Base-by-base conservation (phyloP, 2,329 filamentous ascomycete species). In the Cladorrhinum sp. region DNA sequence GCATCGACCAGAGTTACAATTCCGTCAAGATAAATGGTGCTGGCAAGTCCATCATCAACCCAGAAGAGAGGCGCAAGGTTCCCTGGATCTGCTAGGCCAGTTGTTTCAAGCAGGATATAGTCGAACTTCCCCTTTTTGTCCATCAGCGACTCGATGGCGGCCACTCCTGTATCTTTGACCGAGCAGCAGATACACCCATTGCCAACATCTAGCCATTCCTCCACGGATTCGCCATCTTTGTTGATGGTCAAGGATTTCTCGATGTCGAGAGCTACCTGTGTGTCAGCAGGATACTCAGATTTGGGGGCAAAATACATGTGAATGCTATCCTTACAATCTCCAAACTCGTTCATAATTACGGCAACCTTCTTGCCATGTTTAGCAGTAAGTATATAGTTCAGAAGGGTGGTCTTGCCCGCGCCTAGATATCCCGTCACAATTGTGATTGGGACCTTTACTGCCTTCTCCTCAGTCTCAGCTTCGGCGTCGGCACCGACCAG, bases 161-260 rank as follows among this genome's bases (percentile, higher is more conserved):
- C 91, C 38, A 99, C 93, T 12, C 95, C 95, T 0, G 89, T 87
- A 73, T 99, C 95, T 77, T 97, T 99, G 69, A 98, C 93, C 2
- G 92, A 96, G 77, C 95, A 99, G 77, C 95, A 99, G 66, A 99
- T 92, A 73, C 95, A 99, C 64, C 95, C 95, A 68, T 99, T 99
- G 56, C 91, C 92, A 57, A 99, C 86, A 64, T 97, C 93, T 25
- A 99, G 85, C 91, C 96, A 99, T 79, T 96, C 92, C 71, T 95
- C 89, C 6, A 93, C 90, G 70, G 92, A 84, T 70, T 93, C 85
- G 41, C 87, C 90, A 61, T 88, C 89, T 72, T 93, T 87, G 72
- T 89, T 96, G 67, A 99, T 87, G 0, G 93, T 98, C 64, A 99
- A 81, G 49, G 92, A 93, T 73, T 96, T 97, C 74, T 99, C 95